Percentiles rank a stretch among this genome's conserved stretches.
Evolutionary conservation across 2,329 filamentous ascomycete species (phyloP).

Genomic region (Colletotrichum horii): DNA sequence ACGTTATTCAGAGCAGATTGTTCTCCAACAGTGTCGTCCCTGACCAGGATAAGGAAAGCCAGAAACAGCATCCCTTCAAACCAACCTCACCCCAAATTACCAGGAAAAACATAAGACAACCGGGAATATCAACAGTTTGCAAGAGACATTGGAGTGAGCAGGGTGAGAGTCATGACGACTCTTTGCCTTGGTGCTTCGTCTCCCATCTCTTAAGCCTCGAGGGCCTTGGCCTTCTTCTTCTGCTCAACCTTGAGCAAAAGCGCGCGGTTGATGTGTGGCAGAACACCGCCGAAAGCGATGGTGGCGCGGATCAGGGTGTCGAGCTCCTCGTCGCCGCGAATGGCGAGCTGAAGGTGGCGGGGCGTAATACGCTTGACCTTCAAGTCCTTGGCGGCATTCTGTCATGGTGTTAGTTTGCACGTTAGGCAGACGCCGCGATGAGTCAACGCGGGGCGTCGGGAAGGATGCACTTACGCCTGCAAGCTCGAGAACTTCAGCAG

Average conservation of each 20-base stretch:
- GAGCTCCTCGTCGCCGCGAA: constrained; percentile 97
- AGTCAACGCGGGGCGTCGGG: not conserved
- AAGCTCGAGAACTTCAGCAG: constrained; percentile 95
- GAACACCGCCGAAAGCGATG: constrained; percentile 96
- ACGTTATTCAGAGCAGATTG: not conserved
- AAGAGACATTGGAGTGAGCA: constrained; percentile 4
- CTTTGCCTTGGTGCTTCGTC: not conserved
- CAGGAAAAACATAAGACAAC: constrained; percentile 9
- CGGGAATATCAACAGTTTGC: constrained; percentile 7
- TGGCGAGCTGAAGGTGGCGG: constrained; percentile 95
- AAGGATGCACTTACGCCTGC: constrained; percentile 71
- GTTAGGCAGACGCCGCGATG: constrained; percentile 8
- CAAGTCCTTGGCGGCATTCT: constrained; percentile 98
- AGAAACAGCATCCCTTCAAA: constrained; percentile 8
- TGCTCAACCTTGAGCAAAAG: constrained; percentile 95
- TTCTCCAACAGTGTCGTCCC: constrained; percentile 2
- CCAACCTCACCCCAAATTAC: constrained; percentile 5
- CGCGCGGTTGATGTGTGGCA: constrained; percentile 98
- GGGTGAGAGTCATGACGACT: constrained; percentile 21
- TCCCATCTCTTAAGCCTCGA: constrained; percentile 20
- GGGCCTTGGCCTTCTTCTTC: constrained; percentile 82
- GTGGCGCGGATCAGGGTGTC: constrained; percentile 97
- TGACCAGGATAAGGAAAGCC: constrained; percentile 9
- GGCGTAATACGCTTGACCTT: constrained; percentile 99
- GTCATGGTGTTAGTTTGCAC: constrained; percentile 8